Evolutionary conservation across 305 asterid genomes (phyloP).

Genomic region (Ilex paraguariensis): DNA sequence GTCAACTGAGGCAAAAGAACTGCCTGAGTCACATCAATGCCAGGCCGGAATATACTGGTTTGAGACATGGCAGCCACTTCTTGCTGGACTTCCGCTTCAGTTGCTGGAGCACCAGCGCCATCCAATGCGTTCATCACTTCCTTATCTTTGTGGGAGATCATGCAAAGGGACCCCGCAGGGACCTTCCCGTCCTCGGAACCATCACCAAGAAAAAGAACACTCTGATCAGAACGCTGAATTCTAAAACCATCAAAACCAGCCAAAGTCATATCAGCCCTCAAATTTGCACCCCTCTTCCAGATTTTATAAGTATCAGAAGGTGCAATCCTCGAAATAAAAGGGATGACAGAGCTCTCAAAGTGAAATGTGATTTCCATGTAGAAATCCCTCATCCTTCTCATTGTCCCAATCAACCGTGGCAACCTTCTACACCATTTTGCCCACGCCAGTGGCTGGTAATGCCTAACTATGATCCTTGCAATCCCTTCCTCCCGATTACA

Average conservation of each 20-base stretch:
- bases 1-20: slow-evolving; percentile 86
- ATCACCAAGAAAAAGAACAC: slow-evolving; percentile 19
- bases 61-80: slow-evolving; percentile 66
- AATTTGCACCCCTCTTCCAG: slow-evolving; percentile 21
- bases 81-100: slow-evolving; percentile 17
- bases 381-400: slow-evolving; percentile 19
- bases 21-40: slow-evolving; percentile 91
- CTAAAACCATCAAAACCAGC: slow-evolving; percentile 24
- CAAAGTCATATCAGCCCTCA: slow-evolving; percentile 23
- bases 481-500: slow-evolving; percentile 15
- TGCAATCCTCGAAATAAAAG: slow-evolving; percentile 16
- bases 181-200: slow-evolving; percentile 12
- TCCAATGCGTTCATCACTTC: slow-evolving; percentile 19
- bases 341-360: slow-evolving; percentile 22
- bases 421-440: slow-evolving; percentile 24
- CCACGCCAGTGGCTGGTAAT: slow-evolving; percentile 21
- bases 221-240: slow-evolving; percentile 19
- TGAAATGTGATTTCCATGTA: slow-evolving; percentile 25
- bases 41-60: slow-evolving; percentile 90
- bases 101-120: slow-evolving; percentile 11
- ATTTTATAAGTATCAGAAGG: slow-evolving; percentile 22
- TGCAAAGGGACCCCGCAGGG: slow-evolving; percentile 11
- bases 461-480: slow-evolving; percentile 16
- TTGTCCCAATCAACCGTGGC: slow-evolving; percentile 16
- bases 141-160: slow-evolving; percentile 20